Evolutionary conservation across 2,329 filamentous ascomycete genomes (phyloP), one percentile per base, ranked within the genome.

Genomic region (Biscogniauxia marginata): DNA sequence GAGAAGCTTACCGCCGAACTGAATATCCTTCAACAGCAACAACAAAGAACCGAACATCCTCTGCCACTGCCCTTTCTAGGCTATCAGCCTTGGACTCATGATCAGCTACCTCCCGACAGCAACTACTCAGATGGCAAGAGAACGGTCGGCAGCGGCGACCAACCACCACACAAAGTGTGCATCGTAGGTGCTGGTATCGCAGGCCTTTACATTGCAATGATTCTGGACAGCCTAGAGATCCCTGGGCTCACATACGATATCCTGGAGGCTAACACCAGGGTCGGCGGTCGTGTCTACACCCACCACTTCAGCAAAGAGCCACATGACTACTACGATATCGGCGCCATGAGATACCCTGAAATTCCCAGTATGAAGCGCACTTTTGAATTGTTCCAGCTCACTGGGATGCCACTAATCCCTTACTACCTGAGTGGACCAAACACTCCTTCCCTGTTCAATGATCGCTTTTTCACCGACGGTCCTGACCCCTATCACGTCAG

Each of bases 281-380:
- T 64, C 2, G 61, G 65, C 8, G 63, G 63, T 1, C 48, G 63
- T 6, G 30, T 63, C 3, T 65, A 54, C 30, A 66, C 64, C 3
- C 52, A 66, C 47, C 46, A 60, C 11, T 67, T 65, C 54, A 49
- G 46, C 16, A 16, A 56, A 2, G 24, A 20, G 3, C 49, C 39
- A 4, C 57, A 65, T 9, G 61, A 68, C 52, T 67, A 64, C 46
- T 65, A 57, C 47, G 63, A 66, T 45, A 57, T 63, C 8, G 65
- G 63, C 11, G 63, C 53, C 7, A 66, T 68, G 63, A 51, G 65
- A 7, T 66, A 63, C 46, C 63, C 62, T 0, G 9, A 65, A 0
- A 66, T 52, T 6, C 50, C 52, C 0, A 53, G 64, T 25, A 67
- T 68, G 63, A 9, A 50, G 7, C 44, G 57, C 24, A 25, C 24